Evolutionary conservation across 2,329 filamentous ascomycete species (phyloP).

Genomic region (Magnaporthales sp.): DNA sequence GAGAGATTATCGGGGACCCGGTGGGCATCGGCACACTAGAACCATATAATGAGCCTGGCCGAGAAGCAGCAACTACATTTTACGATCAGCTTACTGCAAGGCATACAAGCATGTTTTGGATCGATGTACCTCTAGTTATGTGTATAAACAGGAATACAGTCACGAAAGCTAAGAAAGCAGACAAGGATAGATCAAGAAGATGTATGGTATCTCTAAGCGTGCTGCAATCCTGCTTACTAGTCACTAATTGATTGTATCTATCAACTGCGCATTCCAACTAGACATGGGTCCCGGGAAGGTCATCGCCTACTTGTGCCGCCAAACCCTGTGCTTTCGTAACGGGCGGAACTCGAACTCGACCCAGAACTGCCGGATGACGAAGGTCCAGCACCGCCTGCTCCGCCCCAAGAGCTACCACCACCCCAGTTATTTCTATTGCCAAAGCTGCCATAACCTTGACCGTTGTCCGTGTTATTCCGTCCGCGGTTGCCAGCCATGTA

Average conservation of each 20-base stretch:
- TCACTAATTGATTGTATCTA: not conserved
- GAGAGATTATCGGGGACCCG: not conserved
- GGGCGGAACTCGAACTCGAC: constrained; percentile 28
- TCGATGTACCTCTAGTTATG: not conserved
- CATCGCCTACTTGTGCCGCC: constrained; percentile 57
- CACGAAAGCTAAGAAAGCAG: not conserved
- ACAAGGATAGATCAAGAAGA: not conserved
- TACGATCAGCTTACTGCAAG: not conserved
- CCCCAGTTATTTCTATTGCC: constrained; percentile 10
- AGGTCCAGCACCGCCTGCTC: constrained; percentile 24
- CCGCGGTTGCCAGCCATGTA: constrained; percentile 50
- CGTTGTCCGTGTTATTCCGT: constrained; percentile 27
- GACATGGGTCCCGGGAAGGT: constrained; percentile 6
- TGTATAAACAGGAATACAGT: not conserved
- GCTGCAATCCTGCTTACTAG: not conserved
- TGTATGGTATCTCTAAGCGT: not conserved
- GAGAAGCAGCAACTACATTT: not conserved
- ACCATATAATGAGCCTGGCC: not conserved
- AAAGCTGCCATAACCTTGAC: constrained; percentile 23
- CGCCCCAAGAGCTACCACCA: constrained; percentile 22
- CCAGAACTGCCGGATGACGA: constrained; percentile 25
- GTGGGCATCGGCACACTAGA: not conserved
- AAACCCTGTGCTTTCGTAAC: constrained; percentile 64
- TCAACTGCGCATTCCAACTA: not conserved
- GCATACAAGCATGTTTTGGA: not conserved